Conservation (phyloP, 2,329 filamentous ascomycete species). For the Fulvia fulva region DNA sequence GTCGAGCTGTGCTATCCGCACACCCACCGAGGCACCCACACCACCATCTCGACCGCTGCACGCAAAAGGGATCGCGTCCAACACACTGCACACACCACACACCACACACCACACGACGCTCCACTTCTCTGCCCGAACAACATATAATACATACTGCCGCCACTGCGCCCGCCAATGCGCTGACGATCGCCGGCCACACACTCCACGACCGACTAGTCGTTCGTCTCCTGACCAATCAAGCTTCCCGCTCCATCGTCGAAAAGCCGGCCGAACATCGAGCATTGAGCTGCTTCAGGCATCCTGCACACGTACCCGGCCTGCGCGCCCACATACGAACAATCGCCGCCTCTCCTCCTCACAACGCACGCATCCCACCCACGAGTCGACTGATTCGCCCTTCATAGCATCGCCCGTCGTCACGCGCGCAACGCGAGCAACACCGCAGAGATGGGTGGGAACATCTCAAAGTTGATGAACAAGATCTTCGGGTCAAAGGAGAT, state of each 20-base stretch:
- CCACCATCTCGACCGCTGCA: not conserved
- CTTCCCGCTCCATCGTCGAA: not conserved
- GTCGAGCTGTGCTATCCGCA: not conserved
- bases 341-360: not conserved
- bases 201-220: too few species aligned
- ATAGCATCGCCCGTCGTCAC: not conserved
- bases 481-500: slow-evolving; percentile 99
- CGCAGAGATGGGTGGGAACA: slow-evolving; percentile 75
- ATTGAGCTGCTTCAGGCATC: not conserved
- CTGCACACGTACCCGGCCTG: not conserved
- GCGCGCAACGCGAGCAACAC: not conserved
- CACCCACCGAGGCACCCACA: too few species aligned
- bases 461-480: slow-evolving; percentile 97
- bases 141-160: not conserved
- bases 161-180: not conserved
- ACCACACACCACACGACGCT: too few species aligned
- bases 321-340: not conserved
- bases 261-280: not conserved
- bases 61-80: not conserved
- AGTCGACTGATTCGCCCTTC: not conserved
- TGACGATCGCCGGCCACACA: not conserved
- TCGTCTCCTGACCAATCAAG: not conserved
- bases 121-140: not conserved
- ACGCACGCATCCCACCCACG: not conserved
- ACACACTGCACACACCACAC: not conserved